phyloP scores from a whole-genome alignment of 352 stramenopile genomes.

The Phytophthora vignae region DNA sequence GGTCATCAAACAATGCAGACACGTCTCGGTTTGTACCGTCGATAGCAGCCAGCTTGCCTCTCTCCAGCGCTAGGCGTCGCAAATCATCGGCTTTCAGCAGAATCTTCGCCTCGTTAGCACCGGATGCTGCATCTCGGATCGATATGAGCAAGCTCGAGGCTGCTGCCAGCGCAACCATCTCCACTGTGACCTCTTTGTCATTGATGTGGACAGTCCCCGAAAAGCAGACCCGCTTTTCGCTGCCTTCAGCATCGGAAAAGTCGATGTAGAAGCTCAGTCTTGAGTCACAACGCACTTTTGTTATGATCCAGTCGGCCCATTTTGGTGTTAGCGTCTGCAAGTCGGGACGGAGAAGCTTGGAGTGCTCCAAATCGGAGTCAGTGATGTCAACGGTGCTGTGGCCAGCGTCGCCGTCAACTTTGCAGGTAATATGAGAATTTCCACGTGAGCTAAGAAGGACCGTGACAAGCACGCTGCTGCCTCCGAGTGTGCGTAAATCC shows the following conservation, averaged over 20 bases:
- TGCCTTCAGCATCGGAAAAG: conserved; percentile 23
- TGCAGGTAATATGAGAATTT: conserved; percentile 39
- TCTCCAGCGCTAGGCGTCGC: conserved; percentile 22
- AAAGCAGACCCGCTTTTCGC: conserved; percentile 27
- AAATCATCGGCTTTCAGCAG: conserved; percentile 32
- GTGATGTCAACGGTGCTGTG: conserved; percentile 27
- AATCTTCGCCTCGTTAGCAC: conserved; percentile 15
- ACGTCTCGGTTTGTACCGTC: conserved; percentile 12
- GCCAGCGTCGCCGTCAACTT: conserved; percentile 5
- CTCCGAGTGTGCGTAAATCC: conserved; percentile 35
- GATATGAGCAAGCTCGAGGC: conserved; percentile 36
- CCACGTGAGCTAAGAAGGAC: conserved; percentile 53
- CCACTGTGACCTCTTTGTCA: conserved; percentile 20
- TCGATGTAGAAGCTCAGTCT: conserved; percentile 36
- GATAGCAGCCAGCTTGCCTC: conserved; percentile 8
- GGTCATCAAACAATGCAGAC: conserved; percentile 37
- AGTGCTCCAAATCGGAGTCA: conserved; percentile 29
- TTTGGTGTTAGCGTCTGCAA: conserved; percentile 42
- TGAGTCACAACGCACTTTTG: conserved; percentile 34
- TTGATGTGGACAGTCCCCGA: conserved; percentile 24
- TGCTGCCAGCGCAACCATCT: conserved; percentile 32
- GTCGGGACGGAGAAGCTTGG: conserved; percentile 38
- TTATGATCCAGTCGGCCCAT: conserved; percentile 53
- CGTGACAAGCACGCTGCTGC: conserved; percentile 24
- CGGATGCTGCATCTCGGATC: conserved; percentile 5